Conservation (phyloP, 352 stramenopile genomes). For the Phytophthora ramorum region DNA sequence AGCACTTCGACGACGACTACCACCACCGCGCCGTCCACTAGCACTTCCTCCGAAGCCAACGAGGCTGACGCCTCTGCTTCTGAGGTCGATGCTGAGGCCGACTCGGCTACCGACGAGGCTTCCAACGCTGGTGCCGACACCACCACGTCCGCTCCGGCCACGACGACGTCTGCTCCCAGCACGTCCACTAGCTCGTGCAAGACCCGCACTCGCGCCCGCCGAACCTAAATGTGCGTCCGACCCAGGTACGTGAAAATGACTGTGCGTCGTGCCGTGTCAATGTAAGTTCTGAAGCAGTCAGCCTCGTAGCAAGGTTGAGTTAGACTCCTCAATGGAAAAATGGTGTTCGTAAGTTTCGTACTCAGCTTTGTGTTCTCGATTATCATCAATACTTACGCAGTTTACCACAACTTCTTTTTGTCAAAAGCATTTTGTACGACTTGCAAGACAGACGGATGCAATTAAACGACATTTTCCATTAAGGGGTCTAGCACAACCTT, state of each 20-base stretch:
- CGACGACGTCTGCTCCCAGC: constrained; percentile 9
- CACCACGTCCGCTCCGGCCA: neutral
- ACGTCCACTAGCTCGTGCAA: constrained; percentile 25
- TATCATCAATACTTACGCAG: no score
- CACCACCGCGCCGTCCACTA: constrained; percentile 3
- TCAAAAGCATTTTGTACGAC: no score
- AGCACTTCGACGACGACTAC: constrained; percentile 7
- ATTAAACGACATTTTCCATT: constrained; percentile 30
- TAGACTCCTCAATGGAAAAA: constrained; percentile 16
- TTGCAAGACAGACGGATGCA: neutral
- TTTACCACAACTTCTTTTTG: no score
- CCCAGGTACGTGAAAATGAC: constrained; percentile 1
- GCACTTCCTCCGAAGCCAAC: constrained; percentile 18
- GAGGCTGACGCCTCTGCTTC: constrained; percentile 16
- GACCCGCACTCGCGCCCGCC: constrained; percentile 11
- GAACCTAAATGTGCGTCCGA: constrained; percentile 13
- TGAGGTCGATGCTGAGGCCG: constrained; percentile 18
- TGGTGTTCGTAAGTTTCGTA: no score
- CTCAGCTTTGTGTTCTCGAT: no score
- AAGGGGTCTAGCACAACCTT: constrained; percentile 16
- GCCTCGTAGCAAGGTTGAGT: constrained; percentile 4
- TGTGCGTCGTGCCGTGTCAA: constrained; percentile 8
- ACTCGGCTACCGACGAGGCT: constrained; percentile 5
- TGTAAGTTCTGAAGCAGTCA: constrained; percentile 3
- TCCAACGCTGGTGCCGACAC: constrained; percentile 5